Evolutionary conservation across 331 rosid genomes (phyloP), one percentile per base, ranked within the genome.

Genomic region (Quercus lobata): DNA sequence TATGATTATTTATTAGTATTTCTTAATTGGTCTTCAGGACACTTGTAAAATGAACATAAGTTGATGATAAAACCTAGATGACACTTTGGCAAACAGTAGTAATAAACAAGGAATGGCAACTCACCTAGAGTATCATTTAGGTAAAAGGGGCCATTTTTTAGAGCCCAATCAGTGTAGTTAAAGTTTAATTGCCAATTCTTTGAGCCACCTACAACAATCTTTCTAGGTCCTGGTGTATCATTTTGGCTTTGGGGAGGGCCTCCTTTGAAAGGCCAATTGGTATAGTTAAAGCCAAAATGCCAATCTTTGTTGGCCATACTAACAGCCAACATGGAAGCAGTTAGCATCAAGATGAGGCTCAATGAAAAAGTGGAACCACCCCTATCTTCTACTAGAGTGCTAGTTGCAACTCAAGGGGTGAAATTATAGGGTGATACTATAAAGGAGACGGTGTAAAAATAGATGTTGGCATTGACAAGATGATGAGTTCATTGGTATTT

Each of bases 51-150:
- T 8, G 46, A 8, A 8, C 46, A 8, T 37, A 37, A 37, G 46
- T 37, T 37, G 46, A 37, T 37, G 11, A 37, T 37, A 37, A 37
- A 49, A 12, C 17, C 54, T 49, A 49, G 54, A 49, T 41, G 46
- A 7, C 46, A 41, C 46, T 41, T 41, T 41, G 46, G 12, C 46
- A 41, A 41, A 41, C 46, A 41, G 1, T 41, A 41, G 46, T 41
- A 41, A 49, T 49, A 49, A 49, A 14, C 54, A 49, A 46, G 7
- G 18, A 12, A 52, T 29, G 11, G 4, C 46, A 71, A 9, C 62
- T 70, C 71, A 92, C 94, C 90, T 1, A 93, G 88, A 34, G 88
- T 83, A 4, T 91, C 94, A 6, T 87, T 85, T 29, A 89, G 69
- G 84, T 85, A 85, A 62, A 91, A 84, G 0, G 97, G 91, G 10